phyloP scores from a whole-genome alignment of 1,284 basidiomycete genomes.

The Calocybe gambosa region DNA sequence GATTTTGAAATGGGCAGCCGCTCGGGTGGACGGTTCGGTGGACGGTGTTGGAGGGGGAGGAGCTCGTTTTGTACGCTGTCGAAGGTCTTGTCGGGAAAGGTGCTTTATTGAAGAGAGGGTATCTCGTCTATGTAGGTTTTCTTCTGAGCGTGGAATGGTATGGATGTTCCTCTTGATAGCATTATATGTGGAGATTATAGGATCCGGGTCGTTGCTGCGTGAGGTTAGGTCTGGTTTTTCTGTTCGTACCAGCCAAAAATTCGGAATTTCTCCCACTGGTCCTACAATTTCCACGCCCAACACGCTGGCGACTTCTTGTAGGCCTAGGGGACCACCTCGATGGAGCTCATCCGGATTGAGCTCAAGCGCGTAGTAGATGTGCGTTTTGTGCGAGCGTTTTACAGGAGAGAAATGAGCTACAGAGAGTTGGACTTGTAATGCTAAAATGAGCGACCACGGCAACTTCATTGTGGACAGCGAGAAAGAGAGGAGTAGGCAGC shows the following conservation, averaged over 20 bases:
- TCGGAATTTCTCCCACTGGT: slow-evolving; percentile 75
- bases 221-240: slow-evolving; percentile 32
- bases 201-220: slow-evolving; percentile 38
- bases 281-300: slow-evolving; percentile 87
- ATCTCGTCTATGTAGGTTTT: slow-evolving; percentile 32
- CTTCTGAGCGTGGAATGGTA: slow-evolving; percentile 33
- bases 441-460: slow-evolving; percentile 28
- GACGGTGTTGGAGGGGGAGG: slow-evolving; percentile 48
- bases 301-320: slow-evolving; percentile 59
- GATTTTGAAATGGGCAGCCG: slow-evolving; percentile 65
- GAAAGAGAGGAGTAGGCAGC: not conserved
- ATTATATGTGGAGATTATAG: slow-evolving; percentile 47
- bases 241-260: slow-evolving; percentile 84
- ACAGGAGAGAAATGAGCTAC: slow-evolving; percentile 28
- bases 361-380: slow-evolving; percentile 89
- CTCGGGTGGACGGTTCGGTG: slow-evolving; percentile 32
- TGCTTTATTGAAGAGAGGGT: slow-evolving; percentile 51
- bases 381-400: slow-evolving; percentile 64
- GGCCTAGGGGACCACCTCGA: slow-evolving; percentile 45
- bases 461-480: slow-evolving; percentile 30
- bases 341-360: slow-evolving; percentile 65
- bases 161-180: slow-evolving; percentile 26
- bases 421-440: slow-evolving; percentile 25
- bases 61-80: slow-evolving; percentile 63
- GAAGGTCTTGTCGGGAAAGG: slow-evolving; percentile 52